Evolutionary conservation across 2,329 filamentous ascomycete species (phyloP), one percentile per base, ranked within the genome.

Genomic region (Blastomyces gilchristii): DNA sequence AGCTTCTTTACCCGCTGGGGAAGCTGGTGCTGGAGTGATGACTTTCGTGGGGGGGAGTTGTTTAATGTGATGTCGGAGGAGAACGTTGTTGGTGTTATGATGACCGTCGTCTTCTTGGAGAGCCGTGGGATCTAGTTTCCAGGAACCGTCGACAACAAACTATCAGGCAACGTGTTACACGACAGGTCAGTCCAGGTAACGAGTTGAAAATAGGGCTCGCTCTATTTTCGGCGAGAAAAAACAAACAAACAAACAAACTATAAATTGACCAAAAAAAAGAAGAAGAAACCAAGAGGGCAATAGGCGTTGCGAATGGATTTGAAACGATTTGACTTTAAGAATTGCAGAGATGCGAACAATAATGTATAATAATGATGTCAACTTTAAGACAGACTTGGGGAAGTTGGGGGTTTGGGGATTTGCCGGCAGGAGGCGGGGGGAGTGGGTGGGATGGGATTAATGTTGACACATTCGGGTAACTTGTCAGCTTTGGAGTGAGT

Each of bases 71-170:
- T 91, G 84, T 63, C 88, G 85, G 50, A 84, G 83, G 63, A 99
- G 83, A 67, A 97, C 86, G 85, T 97, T 97, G 83, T 97, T 97
- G 71, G 91, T 81, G 82, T 93, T 96, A 71, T 89, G 88, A 71
- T 86, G 82, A 68, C 84, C 83, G 81, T 97, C 93, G 72, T 85
- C 85, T 78, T 97, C 92, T 77, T 88, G 87, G 64, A 89, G 89
- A 52, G 87, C 88, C 64, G 86, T 85, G 70, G 87, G 85, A 77
- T 97, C 92, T 74, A 87, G 89, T 60, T 86, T 86, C 94, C 94
- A 99, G 69, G 84, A 85, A 69, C 89, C 90, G 83, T 99, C 91
- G 68, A 97, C 93, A 70, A 99, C 89, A 76, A 96, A 99, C 93
- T 97, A 65, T 60, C 47, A 65, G 61, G 57, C 16, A 67, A 58